A percentile compares a stretch with the other conserved stretches of the same genome.
These are phyloP conservation scores for Pythium guiyangense DNA, from an alignment of 352 stramenopile genomes.

Conservation along the genomic window DNA sequence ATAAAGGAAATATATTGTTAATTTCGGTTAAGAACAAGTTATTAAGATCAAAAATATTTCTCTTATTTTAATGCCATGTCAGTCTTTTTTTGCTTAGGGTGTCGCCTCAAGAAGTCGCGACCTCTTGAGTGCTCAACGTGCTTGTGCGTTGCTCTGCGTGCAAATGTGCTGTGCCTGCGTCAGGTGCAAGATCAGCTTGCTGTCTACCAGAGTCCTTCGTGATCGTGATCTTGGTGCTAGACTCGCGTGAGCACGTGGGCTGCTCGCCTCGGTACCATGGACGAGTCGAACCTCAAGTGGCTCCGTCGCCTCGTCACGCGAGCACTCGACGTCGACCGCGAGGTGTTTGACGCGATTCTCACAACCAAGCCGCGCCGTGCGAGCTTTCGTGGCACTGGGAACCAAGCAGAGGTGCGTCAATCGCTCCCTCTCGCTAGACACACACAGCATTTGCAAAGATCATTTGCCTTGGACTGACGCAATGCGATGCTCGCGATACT, in stretches of 20 bases:
- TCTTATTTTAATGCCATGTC: no score
- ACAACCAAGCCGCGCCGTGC: conserved; percentile 22
- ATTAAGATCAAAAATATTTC: no score
- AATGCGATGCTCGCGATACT: no score
- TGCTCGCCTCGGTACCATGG: conserved; percentile 22
- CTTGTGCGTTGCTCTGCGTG: no score
- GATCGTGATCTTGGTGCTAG: neutral
- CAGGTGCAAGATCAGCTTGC: no score
- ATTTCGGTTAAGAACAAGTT: no score
- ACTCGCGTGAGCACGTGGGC: neutral
- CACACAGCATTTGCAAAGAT: neutral
- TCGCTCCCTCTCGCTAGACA: neutral
- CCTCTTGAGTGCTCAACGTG: no score
- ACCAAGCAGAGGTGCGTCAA: conserved; percentile 29
- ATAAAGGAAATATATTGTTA: no score
- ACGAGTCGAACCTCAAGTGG: conserved; percentile 49
- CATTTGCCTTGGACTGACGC: neutral
- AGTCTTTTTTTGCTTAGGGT: no score
- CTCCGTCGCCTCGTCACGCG: conserved; percentile 58
- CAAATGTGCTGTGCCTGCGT: no score
- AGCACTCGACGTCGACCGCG: conserved; percentile 49
- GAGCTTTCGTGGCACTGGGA: conserved; percentile 24
- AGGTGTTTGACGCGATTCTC: conserved; percentile 52
- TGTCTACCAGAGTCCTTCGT: neutral
- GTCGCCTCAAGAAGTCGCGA: no score